Percentiles rank a stretch among this genome's conserved stretches.
These are phyloP conservation scores for Neurospora tetrasperma DNA, from an alignment of 495 filamentous ascomycete genomes.

Conservation along the genomic window DNA sequence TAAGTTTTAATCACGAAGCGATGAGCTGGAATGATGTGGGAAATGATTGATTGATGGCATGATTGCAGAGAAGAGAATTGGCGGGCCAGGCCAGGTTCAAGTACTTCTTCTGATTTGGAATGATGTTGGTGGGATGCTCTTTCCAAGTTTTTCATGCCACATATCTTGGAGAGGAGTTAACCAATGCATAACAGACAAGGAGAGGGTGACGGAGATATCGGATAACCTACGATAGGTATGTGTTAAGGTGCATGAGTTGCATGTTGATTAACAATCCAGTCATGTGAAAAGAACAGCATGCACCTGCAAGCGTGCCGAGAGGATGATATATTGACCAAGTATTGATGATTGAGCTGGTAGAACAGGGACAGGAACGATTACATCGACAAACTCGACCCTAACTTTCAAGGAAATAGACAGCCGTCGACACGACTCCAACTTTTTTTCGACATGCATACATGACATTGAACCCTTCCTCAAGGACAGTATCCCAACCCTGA, in stretches of 20 bases:
- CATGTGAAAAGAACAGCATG: not conserved
- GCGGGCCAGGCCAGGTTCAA: not conserved
- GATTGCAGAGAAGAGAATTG: not conserved
- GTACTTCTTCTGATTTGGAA: not conserved
- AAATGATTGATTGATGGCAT: not conserved
- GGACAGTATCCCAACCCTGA: not conserved
- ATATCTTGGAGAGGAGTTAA: not conserved
- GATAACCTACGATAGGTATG: not conserved
- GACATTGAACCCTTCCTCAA: rapidly evolving
- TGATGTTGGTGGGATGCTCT: not conserved
- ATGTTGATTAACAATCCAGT: not conserved
- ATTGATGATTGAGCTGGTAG: not conserved
- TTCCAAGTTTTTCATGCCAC: not conserved
- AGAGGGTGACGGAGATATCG: not conserved
- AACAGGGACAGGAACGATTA: not conserved
- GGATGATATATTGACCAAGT: not conserved
- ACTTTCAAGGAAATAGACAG: too few relatives aligned
- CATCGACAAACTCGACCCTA: not conserved
- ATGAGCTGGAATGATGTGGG: not conserved
- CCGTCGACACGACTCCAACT: too few relatives aligned
- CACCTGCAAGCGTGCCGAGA: too few relatives aligned
- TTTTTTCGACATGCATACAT: not conserved
- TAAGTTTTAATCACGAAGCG: rapidly evolving
- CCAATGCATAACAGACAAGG: not conserved
- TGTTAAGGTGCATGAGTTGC: not conserved